Evolutionary conservation across 192 early-diverging fungal genomes (phyloP), one percentile per base, ranked within the genome.

Genomic region (Podila clonocystis): DNA sequence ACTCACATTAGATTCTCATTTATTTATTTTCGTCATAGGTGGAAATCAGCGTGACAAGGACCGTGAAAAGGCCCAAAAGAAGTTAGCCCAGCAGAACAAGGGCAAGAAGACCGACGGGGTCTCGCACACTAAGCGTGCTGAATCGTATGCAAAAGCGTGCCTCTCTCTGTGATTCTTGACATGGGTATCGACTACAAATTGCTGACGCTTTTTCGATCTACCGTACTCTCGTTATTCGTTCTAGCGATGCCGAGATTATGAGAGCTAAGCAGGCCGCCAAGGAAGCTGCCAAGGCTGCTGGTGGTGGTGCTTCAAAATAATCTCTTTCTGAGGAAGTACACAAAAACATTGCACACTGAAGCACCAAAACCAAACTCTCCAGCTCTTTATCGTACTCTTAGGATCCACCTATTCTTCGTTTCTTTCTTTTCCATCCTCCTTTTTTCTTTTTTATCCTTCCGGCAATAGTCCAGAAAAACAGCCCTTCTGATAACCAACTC

Each of bases 1-100:
- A 45, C 9, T 41, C 38, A 12, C 38, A 41, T 41, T 13, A 33
- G 33, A 33, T n/a, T 31, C 31, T 31, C 34, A 36, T 36, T 9
- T 36, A 9, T 36, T 11, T 11, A 0, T 4, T 34, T 5, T 45
- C 41, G 41, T 45, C 41, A 9, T 45, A 76, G 74, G 75, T 68
- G 75, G 75, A 62, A 79, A 79, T 41, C 75, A 79, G 70, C 69
- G 75, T 49, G 75, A 79, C 41, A 71, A 59, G 69, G 75, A 79
- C 70, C 75, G 75, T 72, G 70, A 65, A 20, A 79, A 79, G 61
- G 75, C 75, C 57, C 75, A 79, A 45, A 79, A 79, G 65, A 79
- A 79, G 65, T 33, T 72, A 33, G 75, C 75, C 13, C 65, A 67
- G 52, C 60, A 26, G 29, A 71, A 70, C 75, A 78, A 72, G 60